Conservation (phyloP, 129 eudicot genomes). For the Tagetes patula region DNA sequence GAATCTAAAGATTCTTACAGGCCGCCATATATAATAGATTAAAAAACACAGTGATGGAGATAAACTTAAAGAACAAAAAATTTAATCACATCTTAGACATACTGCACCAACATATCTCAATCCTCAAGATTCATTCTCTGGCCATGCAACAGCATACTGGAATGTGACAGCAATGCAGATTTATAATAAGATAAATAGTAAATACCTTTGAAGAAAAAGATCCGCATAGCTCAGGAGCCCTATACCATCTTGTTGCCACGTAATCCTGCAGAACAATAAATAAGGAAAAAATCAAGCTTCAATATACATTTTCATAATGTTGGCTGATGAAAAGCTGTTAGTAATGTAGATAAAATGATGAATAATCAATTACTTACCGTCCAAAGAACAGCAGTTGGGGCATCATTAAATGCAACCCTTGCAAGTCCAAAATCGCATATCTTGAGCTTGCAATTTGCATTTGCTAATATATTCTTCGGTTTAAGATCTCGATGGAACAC, state of each 20-base stretch:
- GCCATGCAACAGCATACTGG: conserved; percentile 38
- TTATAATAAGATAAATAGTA: neutral
- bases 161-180: neutral
- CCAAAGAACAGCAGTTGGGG: conserved; percentile 92
- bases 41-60: neutral
- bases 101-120: conserved; percentile 22
- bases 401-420: conserved; percentile 88
- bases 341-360: neutral
- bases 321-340: neutral
- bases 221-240: conserved; percentile 97
- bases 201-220: conserved; percentile 89
- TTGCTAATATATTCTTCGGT: conserved; percentile 92
- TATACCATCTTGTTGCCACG: conserved; percentile 97
- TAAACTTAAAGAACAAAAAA: conserved; percentile 17
- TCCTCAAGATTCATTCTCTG: conserved; percentile 33
- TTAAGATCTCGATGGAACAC: conserved; percentile 97
- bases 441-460: conserved; percentile 95
- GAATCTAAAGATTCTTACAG: conserved; percentile 7
- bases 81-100: conserved; percentile 5
- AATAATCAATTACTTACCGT: conserved; percentile 52
- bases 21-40: too few species aligned
- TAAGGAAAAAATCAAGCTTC: neutral
- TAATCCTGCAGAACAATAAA: conserved; percentile 59
- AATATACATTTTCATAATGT: neutral
- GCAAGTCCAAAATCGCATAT: conserved; percentile 96